Base-by-base conservation (phyloP, 257 asterid species). In the Striga asiatica region DNA sequence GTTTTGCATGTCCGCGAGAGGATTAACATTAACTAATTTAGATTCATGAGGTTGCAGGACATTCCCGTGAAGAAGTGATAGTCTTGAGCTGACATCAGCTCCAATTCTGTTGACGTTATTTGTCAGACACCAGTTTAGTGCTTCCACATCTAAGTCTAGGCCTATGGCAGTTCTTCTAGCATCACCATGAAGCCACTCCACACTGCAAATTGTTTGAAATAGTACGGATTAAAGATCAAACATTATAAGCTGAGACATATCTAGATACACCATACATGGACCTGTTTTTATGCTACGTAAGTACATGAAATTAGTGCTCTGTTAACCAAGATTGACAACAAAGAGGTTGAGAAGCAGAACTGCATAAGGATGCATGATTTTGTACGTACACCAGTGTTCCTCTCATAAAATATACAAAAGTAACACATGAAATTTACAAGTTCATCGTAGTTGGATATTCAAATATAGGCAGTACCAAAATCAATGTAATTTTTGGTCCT, bases 141-240 rank as follows among this genome's bases (percentile, higher is more conserved):
- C 94, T 54, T 88, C 98, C 6, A 64, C 50, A 19, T 92, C 98
- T 73, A 92, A 82, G 73, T 92, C 97, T 76, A 92, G 64, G 72
- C 95, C 98, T 22, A 92, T 76, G 16, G 98, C 95, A 60, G 95
- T 84, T 76, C 97, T 75, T 66, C 97, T 81, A 41, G 95, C 81
- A 66, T 92, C 97, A 54, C 76, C 56, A 5, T 76, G 88, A 56
- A 92, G 84, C 98, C 98, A 92, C 42, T 88, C 95, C 4, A 81
- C 78, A 56, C 97, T 91, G 91, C 46, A 50, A 72, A 65, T 64
- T 66, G 37, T 54, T 71, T 18, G 50, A 65, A 19, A 28, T 0
- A 20, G 39, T 23, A 49, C 11, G 34, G 29, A 20, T 35, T 21
- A 35, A 6, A 42, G 5, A 42, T 2, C 16, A 9, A 38, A 38